Evolutionary conservation across 179 eudicot species (phyloP).

Genomic region (Heliamphora pulchella): DNA sequence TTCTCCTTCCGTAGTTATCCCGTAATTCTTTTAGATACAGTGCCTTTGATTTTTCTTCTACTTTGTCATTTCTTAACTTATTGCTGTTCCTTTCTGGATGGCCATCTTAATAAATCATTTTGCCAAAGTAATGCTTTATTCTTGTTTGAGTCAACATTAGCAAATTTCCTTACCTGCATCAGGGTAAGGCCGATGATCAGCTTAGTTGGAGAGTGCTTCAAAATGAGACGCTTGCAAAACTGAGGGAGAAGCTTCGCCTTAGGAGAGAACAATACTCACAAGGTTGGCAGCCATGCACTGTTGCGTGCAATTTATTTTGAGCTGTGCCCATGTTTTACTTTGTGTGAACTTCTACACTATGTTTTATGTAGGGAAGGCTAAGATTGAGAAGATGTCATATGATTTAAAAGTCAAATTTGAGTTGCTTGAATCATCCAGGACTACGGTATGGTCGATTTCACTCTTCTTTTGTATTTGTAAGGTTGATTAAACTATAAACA

Average conservation of each 20-base stretch:
- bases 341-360: constrained; percentile 11
- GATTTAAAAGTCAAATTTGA: constrained; percentile 59
- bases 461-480: not conserved
- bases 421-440: constrained; percentile 66
- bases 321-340: not conserved
- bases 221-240: constrained; percentile 59
- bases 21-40: not conserved
- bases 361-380: constrained; percentile 54
- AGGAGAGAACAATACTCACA: constrained; percentile 47
- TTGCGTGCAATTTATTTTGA: constrained; percentile 15
- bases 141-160: not conserved
- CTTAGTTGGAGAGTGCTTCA: constrained; percentile 73
- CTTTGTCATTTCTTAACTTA: not conserved
- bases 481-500: not conserved
- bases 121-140: not conserved
- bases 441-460: constrained; percentile 32
- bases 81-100: not conserved
- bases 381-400: constrained; percentile 58
- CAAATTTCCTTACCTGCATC: constrained; percentile 7
- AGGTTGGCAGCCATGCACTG: constrained; percentile 41
- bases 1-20: not conserved
- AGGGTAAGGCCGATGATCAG: constrained; percentile 94
- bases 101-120: not conserved
- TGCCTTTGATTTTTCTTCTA: not conserved
- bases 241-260: constrained; percentile 63